A percentile compares a stretch with the other conserved stretches of the same genome.
These are phyloP conservation scores for Vinca minor DNA, from an alignment of 257 asterid genomes.

Conservation along the genomic window DNA sequence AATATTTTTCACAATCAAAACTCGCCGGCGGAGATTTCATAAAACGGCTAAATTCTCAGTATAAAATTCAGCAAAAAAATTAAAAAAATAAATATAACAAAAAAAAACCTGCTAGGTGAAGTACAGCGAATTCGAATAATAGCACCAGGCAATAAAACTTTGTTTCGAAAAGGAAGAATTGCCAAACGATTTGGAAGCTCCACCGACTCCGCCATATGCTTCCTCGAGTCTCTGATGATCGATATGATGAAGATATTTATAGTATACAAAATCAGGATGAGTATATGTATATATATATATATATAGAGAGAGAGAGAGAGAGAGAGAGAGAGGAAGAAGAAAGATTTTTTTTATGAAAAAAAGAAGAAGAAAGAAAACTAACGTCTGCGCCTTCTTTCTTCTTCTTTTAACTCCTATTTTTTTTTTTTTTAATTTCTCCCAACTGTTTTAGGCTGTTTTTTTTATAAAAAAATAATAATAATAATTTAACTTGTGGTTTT, in stretches of 20 bases:
- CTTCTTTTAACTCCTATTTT: neutral
- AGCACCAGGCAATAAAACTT: conserved; percentile 93
- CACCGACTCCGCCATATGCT: conserved; percentile 74
- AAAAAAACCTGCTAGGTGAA: conserved; percentile 73
- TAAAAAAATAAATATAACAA: neutral
- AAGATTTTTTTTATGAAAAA: conserved; percentile 5
- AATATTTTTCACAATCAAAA: neutral
- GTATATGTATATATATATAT: too few relatives aligned
- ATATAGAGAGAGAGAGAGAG: conserved; percentile 4
- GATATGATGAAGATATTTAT: neutral
- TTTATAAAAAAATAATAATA: too few relatives aligned
- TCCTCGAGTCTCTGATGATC: neutral
- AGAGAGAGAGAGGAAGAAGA: conserved; percentile 16
- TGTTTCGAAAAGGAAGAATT: conserved; percentile 87
- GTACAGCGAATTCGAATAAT: conserved; percentile 95
- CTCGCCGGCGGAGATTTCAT: neutral
- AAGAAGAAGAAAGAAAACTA: neutral
- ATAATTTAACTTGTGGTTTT: neutral
- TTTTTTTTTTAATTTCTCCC: neutral
- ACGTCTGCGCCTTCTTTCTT: neutral
- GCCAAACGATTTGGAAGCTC: conserved; percentile 92
- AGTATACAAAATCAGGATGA: neutral
- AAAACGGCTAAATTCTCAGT: neutral
- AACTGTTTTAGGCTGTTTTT: neutral
- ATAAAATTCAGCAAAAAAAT: neutral